Conservation (phyloP, 495 filamentous ascomycete species). For the Talaromyces adpressus region DNA sequence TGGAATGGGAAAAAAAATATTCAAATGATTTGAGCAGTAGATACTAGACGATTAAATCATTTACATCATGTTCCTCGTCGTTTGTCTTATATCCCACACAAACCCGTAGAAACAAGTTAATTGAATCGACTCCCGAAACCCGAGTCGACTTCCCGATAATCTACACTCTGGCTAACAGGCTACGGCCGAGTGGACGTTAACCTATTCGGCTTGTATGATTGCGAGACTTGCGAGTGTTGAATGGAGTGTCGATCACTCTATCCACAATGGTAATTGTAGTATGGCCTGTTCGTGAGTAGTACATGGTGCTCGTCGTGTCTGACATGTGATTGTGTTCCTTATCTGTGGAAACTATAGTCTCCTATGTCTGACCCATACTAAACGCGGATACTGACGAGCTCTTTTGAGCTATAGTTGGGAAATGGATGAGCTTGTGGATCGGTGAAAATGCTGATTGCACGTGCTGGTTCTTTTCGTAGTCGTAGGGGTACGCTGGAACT, state of each 20-base stretch:
- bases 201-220: neutral
- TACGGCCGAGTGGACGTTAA: neutral
- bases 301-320: neutral
- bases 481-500: neutral
- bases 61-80: neutral
- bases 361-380: neutral
- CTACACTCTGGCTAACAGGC: neutral
- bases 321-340: neutral
- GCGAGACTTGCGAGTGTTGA: neutral
- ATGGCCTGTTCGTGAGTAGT: neutral
- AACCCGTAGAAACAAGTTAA: neutral
- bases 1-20: neutral
- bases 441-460: neutral
- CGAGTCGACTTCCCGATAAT: neutral
- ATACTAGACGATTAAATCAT: neutral
- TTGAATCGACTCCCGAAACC: neutral
- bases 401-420: neutral
- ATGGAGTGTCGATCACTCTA: neutral
- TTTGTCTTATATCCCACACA: neutral
- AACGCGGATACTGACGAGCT: neutral
- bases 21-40: neutral
- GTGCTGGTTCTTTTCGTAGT: neutral
- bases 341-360: neutral
- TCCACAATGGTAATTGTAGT: neutral
- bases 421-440: neutral